phyloP scores from a whole-genome alignment of 169 alveolate genomes.

The Babesia ovata region DNA sequence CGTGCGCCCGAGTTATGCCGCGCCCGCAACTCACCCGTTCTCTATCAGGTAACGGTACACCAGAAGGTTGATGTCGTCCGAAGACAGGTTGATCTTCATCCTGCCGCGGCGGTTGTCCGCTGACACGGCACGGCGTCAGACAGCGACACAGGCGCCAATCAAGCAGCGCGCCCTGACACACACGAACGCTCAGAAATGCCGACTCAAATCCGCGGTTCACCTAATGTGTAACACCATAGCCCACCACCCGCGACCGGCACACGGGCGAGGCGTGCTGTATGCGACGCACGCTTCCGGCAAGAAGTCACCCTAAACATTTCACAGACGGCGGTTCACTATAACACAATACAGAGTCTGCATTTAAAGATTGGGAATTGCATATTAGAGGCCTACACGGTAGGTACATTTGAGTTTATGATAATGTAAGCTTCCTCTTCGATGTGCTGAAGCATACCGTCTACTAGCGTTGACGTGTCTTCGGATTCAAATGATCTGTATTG shows the following conservation, averaged over 20 bases:
- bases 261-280: too few relatives aligned
- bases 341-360: neutral
- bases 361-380: neutral
- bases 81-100: slow-evolving; percentile 85
- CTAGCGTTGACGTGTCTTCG: neutral
- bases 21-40: slow-evolving; percentile 75
- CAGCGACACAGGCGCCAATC: neutral
- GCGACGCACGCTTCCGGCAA: too few relatives aligned
- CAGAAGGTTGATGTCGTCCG: slow-evolving; percentile 87
- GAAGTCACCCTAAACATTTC: too few relatives aligned
- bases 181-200: neutral
- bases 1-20: neutral
- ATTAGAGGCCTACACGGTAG: neutral
- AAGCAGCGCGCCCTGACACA: neutral
- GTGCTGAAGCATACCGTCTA: neutral
- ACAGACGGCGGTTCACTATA: too few relatives aligned
- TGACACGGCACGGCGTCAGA: neutral
- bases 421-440: slow-evolving; percentile 46
- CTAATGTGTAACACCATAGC: neutral
- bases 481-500: neutral
- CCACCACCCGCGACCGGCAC: neutral
- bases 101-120: slow-evolving; percentile 4
- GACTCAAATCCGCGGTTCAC: neutral
- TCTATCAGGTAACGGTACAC: slow-evolving; percentile 86
- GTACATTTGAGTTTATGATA: slow-evolving; percentile 50